Evolutionary conservation across 768 basidiomycete species (phyloP).

Genomic region (Russula virescens): DNA sequence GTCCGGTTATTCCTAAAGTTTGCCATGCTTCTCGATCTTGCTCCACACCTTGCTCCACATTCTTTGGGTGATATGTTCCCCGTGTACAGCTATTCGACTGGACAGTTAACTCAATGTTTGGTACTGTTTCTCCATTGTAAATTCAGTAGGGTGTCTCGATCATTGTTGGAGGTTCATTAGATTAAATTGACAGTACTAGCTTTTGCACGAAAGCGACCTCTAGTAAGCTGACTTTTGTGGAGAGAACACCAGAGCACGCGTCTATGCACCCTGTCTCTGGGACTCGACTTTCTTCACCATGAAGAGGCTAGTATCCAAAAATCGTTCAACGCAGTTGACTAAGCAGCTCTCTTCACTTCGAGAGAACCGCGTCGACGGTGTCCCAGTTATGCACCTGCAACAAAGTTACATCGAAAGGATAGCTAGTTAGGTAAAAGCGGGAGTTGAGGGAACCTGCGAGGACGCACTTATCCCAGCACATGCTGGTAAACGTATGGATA

Average conservation of each 20-base stretch:
- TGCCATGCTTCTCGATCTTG: neutral
- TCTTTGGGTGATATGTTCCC: neutral
- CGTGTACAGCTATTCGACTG: neutral
- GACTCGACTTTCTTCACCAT: constrained; percentile 62
- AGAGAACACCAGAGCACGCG: constrained; percentile 20
- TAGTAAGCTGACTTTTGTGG: neutral
- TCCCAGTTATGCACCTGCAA: constrained; percentile 71
- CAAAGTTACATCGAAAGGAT: neutral
- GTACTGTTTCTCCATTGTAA: neutral
- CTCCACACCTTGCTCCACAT: neutral
- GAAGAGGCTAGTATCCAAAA: constrained; percentile 80
- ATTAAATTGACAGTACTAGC: neutral
- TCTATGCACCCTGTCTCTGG: constrained; percentile 25
- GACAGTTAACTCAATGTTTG: no score
- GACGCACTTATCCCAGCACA: constrained; percentile 90
- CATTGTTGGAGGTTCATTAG: neutral
- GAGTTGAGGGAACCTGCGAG: neutral
- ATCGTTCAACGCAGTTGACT: constrained; percentile 85
- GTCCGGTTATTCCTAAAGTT: neutral
- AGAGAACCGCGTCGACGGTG: constrained; percentile 73
- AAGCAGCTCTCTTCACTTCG: constrained; percentile 77
- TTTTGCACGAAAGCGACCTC: neutral
- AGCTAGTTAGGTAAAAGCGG: constrained; percentile 1
- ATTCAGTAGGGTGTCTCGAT: neutral
- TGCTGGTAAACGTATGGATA: constrained; percentile 73